These are phyloP conservation scores for Zygoascus ofunaensis DNA, from an alignment of 805 yeast genomes.

Conservation along the genomic window DNA sequence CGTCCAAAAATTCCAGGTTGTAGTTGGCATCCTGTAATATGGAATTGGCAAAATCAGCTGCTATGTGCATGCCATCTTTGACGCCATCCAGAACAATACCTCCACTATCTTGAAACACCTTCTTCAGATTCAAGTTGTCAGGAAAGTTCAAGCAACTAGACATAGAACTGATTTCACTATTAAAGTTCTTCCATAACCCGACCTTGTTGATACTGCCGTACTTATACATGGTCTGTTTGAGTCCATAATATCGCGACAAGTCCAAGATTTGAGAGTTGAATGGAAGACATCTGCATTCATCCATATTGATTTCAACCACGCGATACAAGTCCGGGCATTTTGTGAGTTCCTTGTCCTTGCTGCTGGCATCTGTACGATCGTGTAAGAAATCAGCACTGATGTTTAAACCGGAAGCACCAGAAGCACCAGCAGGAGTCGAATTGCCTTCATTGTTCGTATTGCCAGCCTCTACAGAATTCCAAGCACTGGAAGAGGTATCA, in stretches of 20 bases:
- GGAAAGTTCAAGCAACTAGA: background rate
- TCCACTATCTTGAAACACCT: background rate
- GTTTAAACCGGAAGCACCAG: too few relatives aligned
- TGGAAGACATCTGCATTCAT: conserved; percentile 4
- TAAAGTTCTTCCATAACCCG: conserved; percentile 4
- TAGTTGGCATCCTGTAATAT: background rate
- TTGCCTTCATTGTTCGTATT: too few relatives aligned
- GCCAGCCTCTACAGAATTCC: too few relatives aligned
- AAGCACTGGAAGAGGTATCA: too few relatives aligned
- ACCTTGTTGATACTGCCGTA: conserved; percentile 1
- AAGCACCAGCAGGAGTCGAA: too few relatives aligned
- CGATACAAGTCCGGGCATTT: too few relatives aligned
- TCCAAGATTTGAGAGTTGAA: conserved; percentile 3
- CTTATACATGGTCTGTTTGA: conserved; percentile 3
- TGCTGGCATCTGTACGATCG: too few relatives aligned
- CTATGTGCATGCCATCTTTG: background rate
- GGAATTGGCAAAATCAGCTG: background rate
- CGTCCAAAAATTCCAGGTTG: background rate
- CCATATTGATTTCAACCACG: background rate
- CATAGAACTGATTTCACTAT: background rate
- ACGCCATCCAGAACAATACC: background rate
- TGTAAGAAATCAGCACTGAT: too few relatives aligned
- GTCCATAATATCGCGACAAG: conserved; percentile 3
- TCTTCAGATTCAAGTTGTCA: background rate
- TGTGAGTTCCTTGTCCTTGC: too few relatives aligned